Evolutionary conservation across 805 yeast genomes (phyloP), one percentile per base, ranked within the genome.

Genomic region (Kodamaea kakaduensis): DNA sequence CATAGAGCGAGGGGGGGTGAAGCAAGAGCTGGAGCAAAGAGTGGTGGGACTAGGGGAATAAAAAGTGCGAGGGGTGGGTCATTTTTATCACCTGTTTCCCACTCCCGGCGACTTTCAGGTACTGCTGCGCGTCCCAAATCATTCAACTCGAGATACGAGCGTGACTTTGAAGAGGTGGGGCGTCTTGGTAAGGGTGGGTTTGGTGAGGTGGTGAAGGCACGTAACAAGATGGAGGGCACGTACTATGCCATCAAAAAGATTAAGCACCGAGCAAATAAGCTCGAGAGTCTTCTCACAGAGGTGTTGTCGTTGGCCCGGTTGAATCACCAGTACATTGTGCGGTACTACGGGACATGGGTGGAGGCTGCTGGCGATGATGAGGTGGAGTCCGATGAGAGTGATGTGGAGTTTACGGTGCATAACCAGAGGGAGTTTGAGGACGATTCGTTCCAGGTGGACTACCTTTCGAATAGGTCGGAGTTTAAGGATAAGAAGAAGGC

Each of bases 331-430:
- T 90, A 87, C 56, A 96, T 93, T 25, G 98, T 93, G 3, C 67
- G 99, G 38, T 93, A 93, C 59, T 93, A 85, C 59, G 95, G 97
- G 3, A 96, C 97, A 0, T 93, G 99, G 99, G 74, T 90, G 4
- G 97, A 89, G 52, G 94, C 86, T 37, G 81, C 23, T 9, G 21
- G 18, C 2, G 37, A 17, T 3, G 50, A 48, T 3, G 51, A 58
- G n/a, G 62, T 51, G 6, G 48, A 47, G 1, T 52, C 15, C 6
- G 46, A 45, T 9, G 59, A 53, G 5, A 41, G 45, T 23, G 48
- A 38, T 5, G 42, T 45, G 7, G 58, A 51, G 19, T 33, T 31
- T 16, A 20, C 34, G 7, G 26, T 26, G 12, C 29, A 26, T 13
- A 26, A 26, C 12, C 15, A 8, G 17, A 16, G 12, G 19, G 19